Base-by-base conservation (phyloP, 768 basidiomycete species). In the Amanita jacksonii region DNA sequence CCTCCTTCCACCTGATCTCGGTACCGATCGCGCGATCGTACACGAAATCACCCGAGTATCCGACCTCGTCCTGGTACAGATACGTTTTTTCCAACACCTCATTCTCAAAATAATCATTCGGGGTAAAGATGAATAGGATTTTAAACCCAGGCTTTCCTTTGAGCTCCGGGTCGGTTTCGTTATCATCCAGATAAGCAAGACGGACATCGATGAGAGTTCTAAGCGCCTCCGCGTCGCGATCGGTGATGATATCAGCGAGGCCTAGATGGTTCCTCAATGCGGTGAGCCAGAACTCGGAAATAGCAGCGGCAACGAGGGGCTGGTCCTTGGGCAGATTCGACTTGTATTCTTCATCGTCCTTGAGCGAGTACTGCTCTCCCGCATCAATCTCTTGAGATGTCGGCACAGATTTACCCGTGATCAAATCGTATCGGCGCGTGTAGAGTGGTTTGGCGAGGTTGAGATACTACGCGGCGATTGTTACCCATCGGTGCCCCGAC, bases 271-370 rank as follows among this genome's bases (percentile, higher is more conserved):
- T 98, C 52, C 86, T 80, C 43, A 98, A 73, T 2, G 92, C 90
- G 1, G 96, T 98, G 54, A 96, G 79, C 94, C 94, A 99, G 75
- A 99, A 99, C 55, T 94, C 85, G 41, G 93, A 89, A 53, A 99
- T 88, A 41, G 81, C 72, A 13, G 56, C 37, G 39, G 70, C 49
- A 28, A 66, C 63, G 10, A 62, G 65, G 1, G 70, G 57, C 25
- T 62, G 55, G 46, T 74, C 79, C 48, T 69, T 72, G 43, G 79
- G 66, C 10, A 89, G 70, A n/a, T n/a, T n/a, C 15, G 77, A 69
- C 20, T 67, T 67, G 63, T 85, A 83, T 0, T 81, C 73, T 22
- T 73, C 77, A 51, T 92, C 81, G 41, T 87, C 88, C 58, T 93
- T 84, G 51, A 72, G 57, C 3, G 81, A 79, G 41, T 76, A 72